Evolutionary conservation across 441 rosid genomes (phyloP).

Genomic region (Populus hybrid): DNA sequence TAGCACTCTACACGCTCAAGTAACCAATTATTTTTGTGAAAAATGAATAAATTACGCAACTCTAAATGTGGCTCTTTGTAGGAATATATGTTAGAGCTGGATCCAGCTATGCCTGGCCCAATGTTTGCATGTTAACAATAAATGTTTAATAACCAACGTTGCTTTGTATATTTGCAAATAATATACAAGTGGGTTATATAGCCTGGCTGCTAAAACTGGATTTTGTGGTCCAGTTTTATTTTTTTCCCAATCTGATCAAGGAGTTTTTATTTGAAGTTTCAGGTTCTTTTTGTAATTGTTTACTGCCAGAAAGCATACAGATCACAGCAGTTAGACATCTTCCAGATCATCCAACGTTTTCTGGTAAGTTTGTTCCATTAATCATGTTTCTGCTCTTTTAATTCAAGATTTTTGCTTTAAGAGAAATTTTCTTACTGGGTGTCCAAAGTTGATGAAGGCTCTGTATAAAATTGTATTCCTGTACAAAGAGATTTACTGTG

Average conservation of each 20-base stretch:
- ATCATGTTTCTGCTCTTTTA: conserved; percentile 1
- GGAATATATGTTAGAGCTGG: conserved; percentile 1
- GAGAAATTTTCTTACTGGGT: not conserved
- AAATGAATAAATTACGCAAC: not conserved
- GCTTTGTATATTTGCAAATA: not conserved
- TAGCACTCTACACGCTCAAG: not conserved
- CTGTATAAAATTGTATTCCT: not conserved
- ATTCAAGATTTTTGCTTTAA: not conserved
- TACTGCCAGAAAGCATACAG: conserved; percentile 89
- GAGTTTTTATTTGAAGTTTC: conserved; percentile 34
- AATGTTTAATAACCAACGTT: not conserved
- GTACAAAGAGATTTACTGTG: not conserved
- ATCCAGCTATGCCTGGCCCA: not conserved
- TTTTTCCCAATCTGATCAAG: conserved; percentile 14
- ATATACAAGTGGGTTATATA: not conserved
- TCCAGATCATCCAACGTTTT: conserved; percentile 64
- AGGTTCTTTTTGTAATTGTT: conserved; percentile 95
- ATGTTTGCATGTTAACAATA: not conserved
- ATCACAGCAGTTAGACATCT: conserved; percentile 76
- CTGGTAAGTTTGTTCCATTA: conserved; percentile 48
- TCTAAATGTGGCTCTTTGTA: conserved; percentile 5
- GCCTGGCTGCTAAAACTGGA: not conserved
- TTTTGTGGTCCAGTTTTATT: not conserved
- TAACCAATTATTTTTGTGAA: not conserved
- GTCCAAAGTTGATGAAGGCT: not conserved